phyloP scores from a whole-genome alignment of 345 rosid species.

The Eucalyptus sp. region DNA sequence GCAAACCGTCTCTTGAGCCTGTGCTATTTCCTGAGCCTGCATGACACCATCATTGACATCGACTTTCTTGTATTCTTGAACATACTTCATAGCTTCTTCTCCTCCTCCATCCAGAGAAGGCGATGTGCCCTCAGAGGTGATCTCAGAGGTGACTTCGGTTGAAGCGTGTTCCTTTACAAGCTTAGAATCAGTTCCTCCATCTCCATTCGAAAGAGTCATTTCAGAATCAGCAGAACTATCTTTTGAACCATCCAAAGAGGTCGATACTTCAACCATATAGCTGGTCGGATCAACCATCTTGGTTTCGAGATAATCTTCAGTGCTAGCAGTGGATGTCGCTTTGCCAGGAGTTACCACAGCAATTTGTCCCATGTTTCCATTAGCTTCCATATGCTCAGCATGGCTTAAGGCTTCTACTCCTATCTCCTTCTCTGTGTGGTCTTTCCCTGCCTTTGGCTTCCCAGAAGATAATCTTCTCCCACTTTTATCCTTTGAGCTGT shows the following conservation, averaged over 20 bases:
- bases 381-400: conserved; percentile 25
- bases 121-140: neutral
- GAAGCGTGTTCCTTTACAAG: neutral
- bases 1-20: neutral
- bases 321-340: conserved; percentile 38
- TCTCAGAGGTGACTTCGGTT: neutral
- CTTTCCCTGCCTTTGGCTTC: conserved; percentile 24
- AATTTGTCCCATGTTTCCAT: conserved; percentile 17
- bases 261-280: conserved; percentile 24
- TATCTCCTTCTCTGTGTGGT: conserved; percentile 18
- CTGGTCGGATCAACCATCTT: conserved; percentile 64
- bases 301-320: conserved; percentile 58
- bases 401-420: conserved; percentile 13
- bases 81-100: neutral
- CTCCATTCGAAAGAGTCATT: conserved; percentile 25
- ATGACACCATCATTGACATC: neutral
- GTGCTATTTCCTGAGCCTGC: neutral
- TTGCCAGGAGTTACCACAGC: conserved; percentile 7
- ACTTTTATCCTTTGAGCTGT: conserved; percentile 51
- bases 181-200: conserved; percentile 19
- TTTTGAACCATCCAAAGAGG: conserved; percentile 29
- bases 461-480: conserved; percentile 44
- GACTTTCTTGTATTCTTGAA: neutral
- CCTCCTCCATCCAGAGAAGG: neutral
- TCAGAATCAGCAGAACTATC: conserved; percentile 42